Evolutionary conservation across 352 stramenopile genomes (phyloP).

Genomic region (Pythium phragmiticola): DNA sequence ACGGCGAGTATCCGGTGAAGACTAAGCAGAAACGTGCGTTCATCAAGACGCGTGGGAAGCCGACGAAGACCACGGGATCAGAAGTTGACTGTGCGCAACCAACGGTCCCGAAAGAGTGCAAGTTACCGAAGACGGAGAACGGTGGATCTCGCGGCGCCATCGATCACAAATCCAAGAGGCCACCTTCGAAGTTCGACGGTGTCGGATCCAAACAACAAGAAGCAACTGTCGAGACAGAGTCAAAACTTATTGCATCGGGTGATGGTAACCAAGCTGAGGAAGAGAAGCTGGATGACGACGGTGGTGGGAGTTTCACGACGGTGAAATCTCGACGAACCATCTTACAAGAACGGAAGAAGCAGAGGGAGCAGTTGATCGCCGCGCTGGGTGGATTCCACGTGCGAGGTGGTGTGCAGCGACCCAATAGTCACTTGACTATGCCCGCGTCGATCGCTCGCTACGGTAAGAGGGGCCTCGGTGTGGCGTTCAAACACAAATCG

Average conservation of each 20-base stretch:
- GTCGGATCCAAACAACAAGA: background rate
- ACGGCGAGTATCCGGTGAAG: background rate
- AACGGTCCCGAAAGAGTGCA: background rate
- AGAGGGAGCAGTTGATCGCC: slow-evolving; percentile 17
- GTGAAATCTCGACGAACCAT: slow-evolving; percentile 34
- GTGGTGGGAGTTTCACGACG: slow-evolving; percentile 26
- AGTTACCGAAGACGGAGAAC: background rate
- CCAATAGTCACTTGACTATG: background rate
- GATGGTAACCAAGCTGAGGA: background rate
- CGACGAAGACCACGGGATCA: background rate
- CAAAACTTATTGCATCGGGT: background rate
- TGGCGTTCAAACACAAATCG: slow-evolving; percentile 1
- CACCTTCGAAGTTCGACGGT: background rate
- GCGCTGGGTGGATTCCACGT: slow-evolving; percentile 14
- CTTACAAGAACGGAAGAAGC: slow-evolving; percentile 27
- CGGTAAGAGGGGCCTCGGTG: slow-evolving; percentile 12
- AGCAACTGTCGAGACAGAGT: background rate
- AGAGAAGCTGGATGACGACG: slow-evolving; percentile 12
- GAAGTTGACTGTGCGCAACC: background rate
- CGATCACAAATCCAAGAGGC: background rate
- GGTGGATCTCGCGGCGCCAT: background rate
- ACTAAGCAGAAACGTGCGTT: background rate
- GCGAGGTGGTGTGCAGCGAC: slow-evolving; percentile 4
- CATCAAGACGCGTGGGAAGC: background rate
- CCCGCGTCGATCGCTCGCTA: slow-evolving; percentile 11